These are phyloP conservation scores for Scutellaria galericulata DNA, from an alignment of 257 asterid genomes.

Conservation along the genomic window DNA sequence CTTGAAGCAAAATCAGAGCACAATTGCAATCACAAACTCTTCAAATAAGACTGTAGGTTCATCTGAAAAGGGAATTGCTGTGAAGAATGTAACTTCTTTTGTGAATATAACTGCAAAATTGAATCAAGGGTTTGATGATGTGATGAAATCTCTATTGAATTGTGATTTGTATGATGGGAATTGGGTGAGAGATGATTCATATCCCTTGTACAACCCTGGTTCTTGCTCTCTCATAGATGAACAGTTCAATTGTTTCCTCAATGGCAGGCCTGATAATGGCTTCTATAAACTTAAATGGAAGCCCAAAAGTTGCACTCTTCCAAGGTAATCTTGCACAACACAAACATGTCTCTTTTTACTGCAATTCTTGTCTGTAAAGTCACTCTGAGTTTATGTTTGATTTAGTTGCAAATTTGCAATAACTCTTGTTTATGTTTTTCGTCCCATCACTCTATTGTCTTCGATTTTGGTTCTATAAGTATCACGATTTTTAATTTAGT, in stretches of 20 bases:
- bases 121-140: constrained; percentile 45
- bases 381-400: too few species aligned
- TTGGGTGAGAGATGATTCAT: constrained; percentile 87
- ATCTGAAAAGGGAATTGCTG: constrained; percentile 34
- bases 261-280: constrained; percentile 79
- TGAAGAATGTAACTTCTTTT: constrained; percentile 50
- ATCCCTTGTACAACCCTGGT: constrained; percentile 84
- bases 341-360: too few species aligned
- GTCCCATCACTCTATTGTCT: too few species aligned
- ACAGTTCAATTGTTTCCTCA: constrained; percentile 79
- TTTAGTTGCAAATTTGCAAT: too few species aligned
- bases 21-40: constrained; percentile 19
- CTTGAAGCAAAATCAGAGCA: constrained; percentile 42
- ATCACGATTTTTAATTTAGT: too few species aligned
- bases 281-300: constrained; percentile 76
- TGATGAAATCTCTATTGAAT: constrained; percentile 51
- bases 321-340: constrained; percentile 56
- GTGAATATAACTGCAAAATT: constrained; percentile 29
- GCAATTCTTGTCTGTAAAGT: not conserved
- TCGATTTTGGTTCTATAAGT: too few species aligned
- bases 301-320: constrained; percentile 81
- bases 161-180: constrained; percentile 87
- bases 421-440: too few species aligned
- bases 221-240: constrained; percentile 95
- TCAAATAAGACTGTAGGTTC: constrained; percentile 32